These are phyloP conservation scores for Verbena officinalis DNA, from an alignment of 257 asterid genomes.

Conservation along the genomic window DNA sequence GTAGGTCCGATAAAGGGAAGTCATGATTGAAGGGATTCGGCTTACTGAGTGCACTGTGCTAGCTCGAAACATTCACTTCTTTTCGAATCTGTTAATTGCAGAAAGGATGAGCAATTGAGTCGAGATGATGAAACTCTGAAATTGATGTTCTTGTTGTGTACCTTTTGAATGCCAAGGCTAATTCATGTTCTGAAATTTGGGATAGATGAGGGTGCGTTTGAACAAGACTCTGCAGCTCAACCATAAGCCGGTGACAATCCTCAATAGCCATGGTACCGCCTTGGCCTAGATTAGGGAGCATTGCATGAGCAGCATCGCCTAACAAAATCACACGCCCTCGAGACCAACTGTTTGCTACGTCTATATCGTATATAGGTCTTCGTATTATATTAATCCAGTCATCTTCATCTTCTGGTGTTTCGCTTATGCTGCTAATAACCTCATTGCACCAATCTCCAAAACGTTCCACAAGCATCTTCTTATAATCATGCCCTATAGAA, in stretches of 20 bases:
- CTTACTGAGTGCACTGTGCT: slow-evolving; percentile 20
- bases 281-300: slow-evolving; percentile 35
- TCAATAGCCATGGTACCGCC: slow-evolving; percentile 35
- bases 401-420: background rate
- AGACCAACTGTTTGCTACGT: slow-evolving; percentile 13
- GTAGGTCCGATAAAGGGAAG: slow-evolving; percentile 12
- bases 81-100: slow-evolving; percentile 8
- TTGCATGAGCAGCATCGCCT: slow-evolving; percentile 36
- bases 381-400: slow-evolving; percentile 7
- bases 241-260: slow-evolving; percentile 30
- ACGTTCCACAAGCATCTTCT: background rate
- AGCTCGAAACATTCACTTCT: slow-evolving; percentile 26
- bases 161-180: slow-evolving; percentile 25
- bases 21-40: slow-evolving; percentile 13
- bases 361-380: slow-evolving; percentile 26
- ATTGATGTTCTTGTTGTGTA: too few relatives aligned
- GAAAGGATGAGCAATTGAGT: background rate
- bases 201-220: background rate
- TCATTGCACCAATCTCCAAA: slow-evolving; percentile 26
- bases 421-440: background rate
- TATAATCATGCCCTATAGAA: slow-evolving; percentile 4
- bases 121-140: too few relatives aligned
- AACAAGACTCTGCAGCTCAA: slow-evolving; percentile 26
- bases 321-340: slow-evolving; percentile 21
- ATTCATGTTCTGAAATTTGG: slow-evolving; percentile 17